A percentile compares a stretch with the other conserved stretches of the same genome.
These are phyloP conservation scores for Trichophyton mentagrophytes DNA, from an alignment of 2,329 filamentous ascomycete species.

Conservation along the genomic window DNA sequence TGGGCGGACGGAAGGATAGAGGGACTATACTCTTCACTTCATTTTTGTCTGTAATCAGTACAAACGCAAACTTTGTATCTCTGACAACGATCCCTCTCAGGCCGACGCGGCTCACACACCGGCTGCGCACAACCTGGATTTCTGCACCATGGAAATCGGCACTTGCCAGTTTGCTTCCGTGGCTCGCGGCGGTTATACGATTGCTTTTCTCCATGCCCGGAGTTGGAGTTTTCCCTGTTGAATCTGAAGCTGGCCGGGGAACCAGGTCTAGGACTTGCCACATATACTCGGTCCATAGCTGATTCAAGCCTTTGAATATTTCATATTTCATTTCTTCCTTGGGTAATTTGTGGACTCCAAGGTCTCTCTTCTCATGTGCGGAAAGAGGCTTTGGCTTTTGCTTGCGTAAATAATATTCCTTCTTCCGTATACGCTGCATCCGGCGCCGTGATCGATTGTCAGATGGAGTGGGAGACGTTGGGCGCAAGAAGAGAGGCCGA, in stretches of 20 bases:
- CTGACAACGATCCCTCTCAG: slow-evolving; percentile 74
- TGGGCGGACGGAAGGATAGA: neutral
- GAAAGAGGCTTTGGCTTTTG: slow-evolving; percentile 58
- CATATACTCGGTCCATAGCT: slow-evolving; percentile 74
- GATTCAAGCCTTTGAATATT: slow-evolving; percentile 64
- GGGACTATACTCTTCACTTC: slow-evolving; percentile 49
- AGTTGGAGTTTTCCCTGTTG: slow-evolving; percentile 11
- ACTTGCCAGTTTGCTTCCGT: slow-evolving; percentile 54
- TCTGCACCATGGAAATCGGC: slow-evolving; percentile 86
- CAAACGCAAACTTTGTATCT: slow-evolving; percentile 76
- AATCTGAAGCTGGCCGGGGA: slow-evolving; percentile 23
- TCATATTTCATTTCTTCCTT: slow-evolving; percentile 56
- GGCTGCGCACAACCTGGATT: slow-evolving; percentile 68
- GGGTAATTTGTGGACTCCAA: slow-evolving; percentile 63
- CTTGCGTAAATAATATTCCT: slow-evolving; percentile 34
- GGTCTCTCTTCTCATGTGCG: slow-evolving; percentile 59
- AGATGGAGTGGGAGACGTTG: slow-evolving; percentile 54
- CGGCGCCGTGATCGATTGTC: slow-evolving; percentile 43
- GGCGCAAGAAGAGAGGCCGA: slow-evolving; percentile 65
- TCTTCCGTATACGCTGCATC: slow-evolving; percentile 36
- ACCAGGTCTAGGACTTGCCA: slow-evolving; percentile 58
- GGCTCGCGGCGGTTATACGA: slow-evolving; percentile 43
- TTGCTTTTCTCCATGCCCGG: slow-evolving; percentile 10
- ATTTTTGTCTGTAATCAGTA: slow-evolving; percentile 62
- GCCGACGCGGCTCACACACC: slow-evolving; percentile 70